Evolutionary conservation across 495 filamentous ascomycete genomes (phyloP).

Genomic region (Penicillium riverlandense): DNA sequence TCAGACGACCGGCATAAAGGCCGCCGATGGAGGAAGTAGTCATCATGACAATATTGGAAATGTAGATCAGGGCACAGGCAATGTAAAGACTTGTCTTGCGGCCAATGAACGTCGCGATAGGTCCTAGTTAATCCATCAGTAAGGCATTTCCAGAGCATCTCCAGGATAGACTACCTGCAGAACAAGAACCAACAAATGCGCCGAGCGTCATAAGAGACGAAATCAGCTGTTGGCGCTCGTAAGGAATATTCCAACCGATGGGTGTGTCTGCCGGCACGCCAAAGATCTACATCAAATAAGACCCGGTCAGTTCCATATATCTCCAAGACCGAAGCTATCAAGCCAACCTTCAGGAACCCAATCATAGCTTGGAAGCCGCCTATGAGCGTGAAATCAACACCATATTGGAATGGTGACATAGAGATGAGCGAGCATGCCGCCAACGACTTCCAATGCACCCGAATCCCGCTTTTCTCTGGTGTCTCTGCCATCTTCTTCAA

Average conservation of each 20-base stretch:
- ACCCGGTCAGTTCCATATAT: background rate
- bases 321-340: conserved; percentile 2
- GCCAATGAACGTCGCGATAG: conserved; percentile 40
- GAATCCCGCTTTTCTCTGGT: conserved; percentile 8
- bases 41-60: conserved; percentile 52
- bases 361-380: conserved; percentile 56
- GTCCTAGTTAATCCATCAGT: conserved; percentile 22
- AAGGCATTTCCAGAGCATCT: background rate
- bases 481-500: conserved; percentile 1
- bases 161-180: conserved; percentile 13
- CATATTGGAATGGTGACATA: conserved; percentile 52
- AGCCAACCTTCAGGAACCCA: conserved; percentile 46
- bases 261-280: conserved; percentile 28
- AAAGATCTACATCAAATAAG: conserved; percentile 4
- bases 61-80: conserved; percentile 39
- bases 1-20: conserved; percentile 47
- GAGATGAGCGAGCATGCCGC: conserved; percentile 12
- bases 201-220: conserved; percentile 50
- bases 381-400: conserved; percentile 54
- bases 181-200: conserved; percentile 49
- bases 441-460: conserved; percentile 14
- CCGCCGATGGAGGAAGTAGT: conserved; percentile 42
- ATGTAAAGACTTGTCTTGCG: conserved; percentile 42
- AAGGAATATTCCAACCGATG: conserved; percentile 48
- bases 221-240: conserved; percentile 37